These are phyloP conservation scores for Dipsacomyces acuminosporus DNA, from an alignment of 371 early-diverging fungal genomes.

Conservation along the genomic window DNA sequence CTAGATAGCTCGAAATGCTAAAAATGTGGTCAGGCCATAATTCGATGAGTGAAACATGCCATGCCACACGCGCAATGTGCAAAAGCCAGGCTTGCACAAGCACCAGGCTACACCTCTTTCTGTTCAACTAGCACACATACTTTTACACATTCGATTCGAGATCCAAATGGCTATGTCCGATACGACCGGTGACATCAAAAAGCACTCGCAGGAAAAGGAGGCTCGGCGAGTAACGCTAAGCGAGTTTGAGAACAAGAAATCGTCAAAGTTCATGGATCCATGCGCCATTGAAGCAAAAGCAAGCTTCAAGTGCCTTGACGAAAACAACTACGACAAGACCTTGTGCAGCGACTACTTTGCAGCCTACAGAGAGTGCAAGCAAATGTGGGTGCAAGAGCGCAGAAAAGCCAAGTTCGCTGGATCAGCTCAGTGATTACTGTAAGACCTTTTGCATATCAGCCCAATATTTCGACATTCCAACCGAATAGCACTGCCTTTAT, in stretches of 20 bases:
- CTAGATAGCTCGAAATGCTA: no score
- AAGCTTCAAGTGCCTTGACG: constrained; percentile 44
- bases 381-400: constrained; percentile 39
- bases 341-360: constrained; percentile 37
- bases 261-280: constrained; percentile 46
- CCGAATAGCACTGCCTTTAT: no score
- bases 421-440: no score
- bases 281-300: constrained; percentile 46
- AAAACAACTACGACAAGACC: constrained; percentile 39
- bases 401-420: background rate
- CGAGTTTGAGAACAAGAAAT: constrained; percentile 43
- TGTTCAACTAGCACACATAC: no score
- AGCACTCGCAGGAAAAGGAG: constrained; percentile 6
- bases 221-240: constrained; percentile 33
- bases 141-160: no score
- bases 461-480: no score
- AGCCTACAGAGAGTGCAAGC: constrained; percentile 46
- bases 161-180: background rate
- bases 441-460: no score
- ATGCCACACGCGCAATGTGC: no score
- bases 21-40: no score
- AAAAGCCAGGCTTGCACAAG: no score
- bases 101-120: no score
- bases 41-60: no score
- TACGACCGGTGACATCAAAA: background rate